Percentiles rank a stretch among this genome's conserved stretches.
Evolutionary conservation across 805 yeast species (phyloP).

Genomic region (Starmerella floris): DNA sequence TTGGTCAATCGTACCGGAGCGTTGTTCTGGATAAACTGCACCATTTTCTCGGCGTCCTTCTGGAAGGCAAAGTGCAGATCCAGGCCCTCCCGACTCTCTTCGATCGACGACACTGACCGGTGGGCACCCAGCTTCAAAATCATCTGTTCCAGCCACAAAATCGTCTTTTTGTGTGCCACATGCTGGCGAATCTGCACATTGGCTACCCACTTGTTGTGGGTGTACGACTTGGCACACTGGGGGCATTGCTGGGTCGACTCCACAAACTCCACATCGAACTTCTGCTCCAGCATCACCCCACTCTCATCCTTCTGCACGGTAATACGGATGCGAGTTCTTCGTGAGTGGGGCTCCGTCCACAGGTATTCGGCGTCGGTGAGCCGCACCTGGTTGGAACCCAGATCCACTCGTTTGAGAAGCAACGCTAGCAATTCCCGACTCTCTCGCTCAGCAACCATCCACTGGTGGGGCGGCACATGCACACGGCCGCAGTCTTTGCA

Average conservation of each 20-base stretch:
- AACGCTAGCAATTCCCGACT: slow-evolving; percentile 77
- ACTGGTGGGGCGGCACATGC: slow-evolving; percentile 81
- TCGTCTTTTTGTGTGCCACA: slow-evolving; percentile 92
- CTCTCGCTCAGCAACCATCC: slow-evolving; percentile 83
- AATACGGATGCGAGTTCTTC: slow-evolving; percentile 79
- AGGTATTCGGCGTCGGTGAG: slow-evolving; percentile 86
- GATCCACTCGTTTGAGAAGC: slow-evolving; percentile 74
- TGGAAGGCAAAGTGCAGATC: slow-evolving; percentile 83
- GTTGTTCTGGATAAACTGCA: slow-evolving; percentile 74
- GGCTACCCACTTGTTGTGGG: slow-evolving; percentile 97
- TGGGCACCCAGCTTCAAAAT: slow-evolving; percentile 88
- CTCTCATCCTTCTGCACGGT: slow-evolving; percentile 95
- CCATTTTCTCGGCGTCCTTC: slow-evolving; percentile 87
- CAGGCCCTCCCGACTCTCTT: slow-evolving; percentile 85
- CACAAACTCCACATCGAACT: slow-evolving; percentile 84
- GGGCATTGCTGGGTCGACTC: slow-evolving; percentile 96
- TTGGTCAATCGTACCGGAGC: slow-evolving; percentile 72
- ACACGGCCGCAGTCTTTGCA: slow-evolving; percentile 92
- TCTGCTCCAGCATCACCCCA: slow-evolving; percentile 83
- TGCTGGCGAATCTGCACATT: slow-evolving; percentile 95
- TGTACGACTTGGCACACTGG: slow-evolving; percentile 94
- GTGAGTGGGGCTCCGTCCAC: slow-evolving; percentile 98
- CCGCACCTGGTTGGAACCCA: slow-evolving; percentile 57
- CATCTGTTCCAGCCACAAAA: slow-evolving; percentile 87
- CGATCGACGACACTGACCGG: slow-evolving; percentile 81